Evolutionary conservation across 2,329 filamentous ascomycete genomes (phyloP), one percentile per base, ranked within the genome.

Genomic region (Fusarium sp.): DNA sequence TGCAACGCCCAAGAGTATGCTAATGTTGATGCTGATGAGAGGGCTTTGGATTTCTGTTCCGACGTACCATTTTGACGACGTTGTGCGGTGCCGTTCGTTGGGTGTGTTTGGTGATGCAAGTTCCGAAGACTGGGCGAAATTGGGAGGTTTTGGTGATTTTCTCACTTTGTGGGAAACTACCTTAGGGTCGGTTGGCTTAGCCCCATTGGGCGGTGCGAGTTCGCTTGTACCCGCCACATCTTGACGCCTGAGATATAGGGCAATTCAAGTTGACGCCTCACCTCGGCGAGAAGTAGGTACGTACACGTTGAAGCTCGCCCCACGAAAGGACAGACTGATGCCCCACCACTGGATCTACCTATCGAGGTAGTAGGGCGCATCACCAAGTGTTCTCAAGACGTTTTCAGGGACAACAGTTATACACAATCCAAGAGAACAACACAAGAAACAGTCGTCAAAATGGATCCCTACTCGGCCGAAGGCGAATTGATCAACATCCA

Each of bases 401-500:
- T 50, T 61, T 59, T 47, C 55, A 53, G 49, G 52, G 60, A 57
- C 49, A 59, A 64, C 53, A 46, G 27, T 57, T 49, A 45, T 51
- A 59, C 49, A 54, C 32, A 42, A 35, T 15, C 36, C 35, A 52
- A 50, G 36, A 50, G 51, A 36, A 56, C 60, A 42, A 41, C 53
- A 46, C 49, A 46, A 35, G 31, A 35, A 63, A 57, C 61, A 55
- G 68, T 61, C 66, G 67, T 63, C 70, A 73, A 76, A 65, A 90
- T 90, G 87, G 87, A 90, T 75, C 86, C 87, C 66, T 90, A 88
- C 75, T 89, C 86, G 43, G 82, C 86, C 64, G 87, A 90, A 77
- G 87, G 87, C 78, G 88, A 90, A 79, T 78, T 90, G 69, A 84
- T 90, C 75, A 89, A 88, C 78, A 84, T 90, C 65, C 86, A 89